Evolutionary conservation across 306 rosid species (phyloP).

Genomic region (Rubus idaeus): DNA sequence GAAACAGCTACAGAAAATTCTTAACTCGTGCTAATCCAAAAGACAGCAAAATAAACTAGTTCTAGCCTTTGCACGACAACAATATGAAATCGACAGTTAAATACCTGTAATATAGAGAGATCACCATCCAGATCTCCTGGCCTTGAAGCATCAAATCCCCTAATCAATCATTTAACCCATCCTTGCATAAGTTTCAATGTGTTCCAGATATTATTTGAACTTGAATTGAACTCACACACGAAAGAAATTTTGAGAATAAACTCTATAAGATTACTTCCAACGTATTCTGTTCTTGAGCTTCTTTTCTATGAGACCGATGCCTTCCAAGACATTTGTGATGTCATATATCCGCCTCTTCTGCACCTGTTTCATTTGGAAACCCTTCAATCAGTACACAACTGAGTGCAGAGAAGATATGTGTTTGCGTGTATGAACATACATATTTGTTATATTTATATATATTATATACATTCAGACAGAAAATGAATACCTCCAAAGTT

Average conservation of each 20-base stretch:
- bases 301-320: conserved; percentile 98
- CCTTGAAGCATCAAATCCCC: conserved; percentile 79
- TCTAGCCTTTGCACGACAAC: background rate
- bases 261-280: conserved; percentile 77
- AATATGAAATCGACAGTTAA: conserved; percentile 7
- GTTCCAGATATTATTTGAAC: conserved; percentile 14
- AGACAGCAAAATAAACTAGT: background rate
- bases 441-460: background rate
- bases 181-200: conserved; percentile 34
- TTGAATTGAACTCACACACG: conserved; percentile 22
- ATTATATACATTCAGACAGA: conserved; percentile 16
- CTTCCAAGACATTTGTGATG: conserved; percentile 97
- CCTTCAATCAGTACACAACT: conserved; percentile 27
- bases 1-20: background rate
- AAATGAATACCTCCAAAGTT: conserved; percentile 69
- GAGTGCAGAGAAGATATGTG: conserved; percentile 8
- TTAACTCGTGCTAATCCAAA: background rate
- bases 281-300: conserved; percentile 88
- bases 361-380: conserved; percentile 54
- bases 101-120: conserved; percentile 70
- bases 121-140: conserved; percentile 73
- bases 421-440: background rate
- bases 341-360: conserved; percentile 99
- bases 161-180: conserved; percentile 40
- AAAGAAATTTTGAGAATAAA: conserved; percentile 19